Base-by-base conservation (phyloP, 2,329 filamentous ascomycete species). In the Fusarium tjaetaba region DNA sequence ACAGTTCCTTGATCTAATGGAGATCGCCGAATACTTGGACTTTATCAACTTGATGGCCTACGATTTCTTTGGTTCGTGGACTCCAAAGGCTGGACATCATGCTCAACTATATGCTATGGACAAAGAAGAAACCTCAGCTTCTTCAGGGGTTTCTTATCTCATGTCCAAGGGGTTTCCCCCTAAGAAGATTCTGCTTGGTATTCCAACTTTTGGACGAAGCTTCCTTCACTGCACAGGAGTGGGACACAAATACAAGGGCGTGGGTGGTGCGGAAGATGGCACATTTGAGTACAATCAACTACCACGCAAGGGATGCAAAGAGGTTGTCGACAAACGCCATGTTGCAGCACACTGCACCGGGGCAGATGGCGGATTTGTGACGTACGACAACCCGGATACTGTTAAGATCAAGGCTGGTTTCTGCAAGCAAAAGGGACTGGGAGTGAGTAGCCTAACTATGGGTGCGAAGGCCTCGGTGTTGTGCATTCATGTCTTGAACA, bases 11-110 rank as follows among this genome's bases (percentile, higher is more conserved):
- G 89, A 95, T 78, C 84, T 96, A 16, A 83, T 81, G 28, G 84
- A 86, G 64, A 89, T 91, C 16, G 87, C 91, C 56, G 83, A 88
- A 51, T 91, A 93, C 74, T 85, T 96, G 41, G 93, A 96, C 81
- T 87, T 91, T 71, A 84, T 96, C 80, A 96, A 96, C 80, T 84
- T 96, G 41, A 94, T 93, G 88, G 89, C 93, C 4, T 96, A 95
- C 81, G 93, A 96, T 81, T 93, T 95, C 78, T 90, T 88, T 32
- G 93, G 93, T 3, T 85, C 89, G 7, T 95, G 93, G 93, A 89
- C 88, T 3, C 80, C 85, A 36, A 88, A 87, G 65, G 89, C 89
- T 51, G 93, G 93, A 11, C 92, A 96, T 80, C 94, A 96, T 61
- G 89, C 93, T 9, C 93, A 95, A 79, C 88, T 96, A 3, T 93